Base-by-base conservation (phyloP, 108 stramenopile genomes). In the Pelagomonas calceolata region DNA sequence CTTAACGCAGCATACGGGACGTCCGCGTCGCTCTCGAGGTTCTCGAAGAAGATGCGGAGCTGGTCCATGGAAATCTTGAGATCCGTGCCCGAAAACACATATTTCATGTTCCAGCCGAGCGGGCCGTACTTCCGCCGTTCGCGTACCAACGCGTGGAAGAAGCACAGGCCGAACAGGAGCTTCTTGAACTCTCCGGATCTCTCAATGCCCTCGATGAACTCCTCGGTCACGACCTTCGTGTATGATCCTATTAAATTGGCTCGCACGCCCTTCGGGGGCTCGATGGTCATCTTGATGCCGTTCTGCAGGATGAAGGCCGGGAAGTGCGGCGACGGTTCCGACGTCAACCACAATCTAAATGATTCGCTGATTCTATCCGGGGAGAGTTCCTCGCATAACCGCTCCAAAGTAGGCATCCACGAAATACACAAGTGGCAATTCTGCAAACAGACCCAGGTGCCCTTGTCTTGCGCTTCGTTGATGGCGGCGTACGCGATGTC, bases 61-160 rank as follows among this genome's bases (percentile, higher is more conserved):
- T 88, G 86, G 37, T 85, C 79, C 79, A 81, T 80, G 31, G 78
- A 74, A 33, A 87, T 87, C 30, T 75, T 66, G 66, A 85, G 64
- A 68, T 87, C 86, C 18, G 83, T 73, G 17, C 75, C 84, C 43
- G 77, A 76, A 74, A 87, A 87, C 0, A 84, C 82, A 75, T 87
- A 87, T 75, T 85, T 83, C 34, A 86, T 85, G 71, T 87, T 87
- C 86, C 86, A 87, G 4, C 86, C 86, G 16, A 87, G 83, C 17
- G 86, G 86, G 0, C 86, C 86, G 65, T 83, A 87, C 67, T 79
- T 82, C 32, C 75, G 68, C n/a, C 86, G 72, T 51, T 87, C 86
- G 21, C 82, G 76, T 12, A 83, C 84, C 30, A 70, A 46, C 26
- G 86, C 86, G 69, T 87, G 86, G 71, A 87, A 85, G 71, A 87